phyloP scores from a whole-genome alignment of 2,329 filamentous ascomycete species.

The Aspergillus fischeri region DNA sequence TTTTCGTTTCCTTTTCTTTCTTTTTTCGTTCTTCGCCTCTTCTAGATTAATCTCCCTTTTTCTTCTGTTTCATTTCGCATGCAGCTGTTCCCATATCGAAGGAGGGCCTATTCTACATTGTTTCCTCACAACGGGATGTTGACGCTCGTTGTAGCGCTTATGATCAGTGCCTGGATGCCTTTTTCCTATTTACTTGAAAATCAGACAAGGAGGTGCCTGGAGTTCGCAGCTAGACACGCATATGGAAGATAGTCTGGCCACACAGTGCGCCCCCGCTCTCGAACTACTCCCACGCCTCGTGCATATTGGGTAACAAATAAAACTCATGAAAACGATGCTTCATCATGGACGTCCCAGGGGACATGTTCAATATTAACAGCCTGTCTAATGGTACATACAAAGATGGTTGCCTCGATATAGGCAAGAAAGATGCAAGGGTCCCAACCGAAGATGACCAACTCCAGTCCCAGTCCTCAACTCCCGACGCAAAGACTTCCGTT shows the following conservation, averaged over 20 bases:
- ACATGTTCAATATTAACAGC: not conserved
- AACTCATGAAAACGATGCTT: not conserved
- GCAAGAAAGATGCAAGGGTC: slow-evolving; percentile 1
- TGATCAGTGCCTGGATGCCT: not conserved
- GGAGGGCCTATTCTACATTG: not conserved
- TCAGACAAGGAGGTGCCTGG: not conserved
- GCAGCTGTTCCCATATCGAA: slow-evolving; percentile 5
- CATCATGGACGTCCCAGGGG: not conserved
- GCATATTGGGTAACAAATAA: too few relatives aligned
- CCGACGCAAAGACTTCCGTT: slow-evolving; percentile 1
- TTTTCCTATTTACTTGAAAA: not conserved
- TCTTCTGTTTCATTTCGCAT: slow-evolving; percentile 1
- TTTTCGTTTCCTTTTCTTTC: not conserved
- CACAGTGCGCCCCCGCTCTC: too few relatives aligned
- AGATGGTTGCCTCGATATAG: not conserved
- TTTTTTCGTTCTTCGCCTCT: slow-evolving; percentile 5
- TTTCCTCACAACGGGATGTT: not conserved
- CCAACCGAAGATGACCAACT: slow-evolving; percentile 6
- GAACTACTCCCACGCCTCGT: too few relatives aligned
- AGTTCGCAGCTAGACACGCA: not conserved
- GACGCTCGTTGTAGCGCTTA: not conserved
- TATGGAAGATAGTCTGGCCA: too few relatives aligned
- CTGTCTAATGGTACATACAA: not conserved
- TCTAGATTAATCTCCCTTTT: slow-evolving; percentile 2
- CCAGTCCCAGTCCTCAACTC: slow-evolving; percentile 7